Evolutionary conservation across 1,139 yeast species (phyloP).

Genomic region (Lizanozyma gosingica): DNA sequence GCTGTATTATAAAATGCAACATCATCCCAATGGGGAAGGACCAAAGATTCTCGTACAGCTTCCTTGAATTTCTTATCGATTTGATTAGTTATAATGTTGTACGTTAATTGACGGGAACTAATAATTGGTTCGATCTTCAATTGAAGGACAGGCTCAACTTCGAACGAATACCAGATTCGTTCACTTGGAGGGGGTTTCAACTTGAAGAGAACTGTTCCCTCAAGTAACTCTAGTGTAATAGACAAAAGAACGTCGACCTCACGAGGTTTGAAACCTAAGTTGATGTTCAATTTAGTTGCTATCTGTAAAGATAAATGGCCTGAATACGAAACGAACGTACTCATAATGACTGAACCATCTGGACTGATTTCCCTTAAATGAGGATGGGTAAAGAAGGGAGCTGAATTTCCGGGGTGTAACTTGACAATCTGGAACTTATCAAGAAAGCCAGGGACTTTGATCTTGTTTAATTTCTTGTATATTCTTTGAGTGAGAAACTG

Average conservation of each 20-base stretch:
- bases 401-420: conserved; percentile 68
- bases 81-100: conserved; percentile 67
- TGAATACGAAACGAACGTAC: conserved; percentile 53
- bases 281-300: conserved; percentile 69
- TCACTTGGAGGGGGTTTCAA: conserved; percentile 88
- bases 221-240: conserved; percentile 57
- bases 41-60: conserved; percentile 70
- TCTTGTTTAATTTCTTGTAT: conserved; percentile 63
- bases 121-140: conserved; percentile 81
- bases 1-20: conserved; percentile 58
- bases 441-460: conserved; percentile 79
- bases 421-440: conserved; percentile 71
- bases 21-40: conserved; percentile 85
- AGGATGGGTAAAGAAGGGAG: conserved; percentile 76
- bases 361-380: conserved; percentile 62
- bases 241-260: conserved; percentile 71
- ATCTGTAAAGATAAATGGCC: conserved; percentile 72
- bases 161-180: conserved; percentile 86
- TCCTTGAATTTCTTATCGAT: conserved; percentile 76
- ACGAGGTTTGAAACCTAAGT: conserved; percentile 68
- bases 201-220: conserved; percentile 63
- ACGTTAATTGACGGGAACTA: conserved; percentile 72
- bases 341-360: conserved; percentile 67
- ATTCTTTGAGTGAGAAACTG: conserved; percentile 49
- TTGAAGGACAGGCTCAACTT: conserved; percentile 65